phyloP scores from a whole-genome alignment of 768 basidiomycete species.

The Phanerodontia chrysosporium region DNA sequence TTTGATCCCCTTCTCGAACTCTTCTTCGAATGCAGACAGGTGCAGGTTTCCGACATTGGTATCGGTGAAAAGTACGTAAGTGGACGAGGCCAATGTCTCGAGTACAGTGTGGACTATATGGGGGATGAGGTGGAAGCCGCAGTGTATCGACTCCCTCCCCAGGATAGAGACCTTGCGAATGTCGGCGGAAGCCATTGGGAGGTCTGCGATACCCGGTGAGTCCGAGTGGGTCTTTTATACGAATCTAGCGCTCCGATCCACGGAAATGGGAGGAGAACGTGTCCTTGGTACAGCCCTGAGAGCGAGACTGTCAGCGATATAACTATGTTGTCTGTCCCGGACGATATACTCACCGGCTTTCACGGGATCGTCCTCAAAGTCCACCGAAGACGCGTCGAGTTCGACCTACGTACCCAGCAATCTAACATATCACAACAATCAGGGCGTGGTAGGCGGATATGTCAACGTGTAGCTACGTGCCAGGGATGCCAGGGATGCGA shows the following conservation, averaged over 20 bases:
- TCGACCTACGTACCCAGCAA: too few relatives aligned
- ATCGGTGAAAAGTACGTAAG: slow-evolving; percentile 92
- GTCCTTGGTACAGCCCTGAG: not conserved
- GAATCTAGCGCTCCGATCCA: slow-evolving; percentile 3
- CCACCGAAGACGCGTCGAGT: not conserved
- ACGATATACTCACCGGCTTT: not conserved
- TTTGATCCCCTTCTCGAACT: slow-evolving; percentile 49
- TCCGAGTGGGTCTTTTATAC: not conserved
- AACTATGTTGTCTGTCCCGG: too few relatives aligned
- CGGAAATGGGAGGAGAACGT: not conserved
- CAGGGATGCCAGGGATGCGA: too few relatives aligned
- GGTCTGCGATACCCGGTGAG: not conserved
- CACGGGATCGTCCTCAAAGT: not conserved
- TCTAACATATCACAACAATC: too few relatives aligned
- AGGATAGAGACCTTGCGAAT: slow-evolving; percentile 80
- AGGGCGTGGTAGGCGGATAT: too few relatives aligned
- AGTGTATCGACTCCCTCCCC: slow-evolving; percentile 83
- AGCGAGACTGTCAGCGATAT: not conserved
- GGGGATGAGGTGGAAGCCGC: slow-evolving; percentile 87
- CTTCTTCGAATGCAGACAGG: slow-evolving; percentile 59
- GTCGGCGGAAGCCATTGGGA: slow-evolving; percentile 37
- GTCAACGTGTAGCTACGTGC: too few relatives aligned
- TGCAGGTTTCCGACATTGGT: slow-evolving; percentile 82
- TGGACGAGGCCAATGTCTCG: slow-evolving; percentile 65
- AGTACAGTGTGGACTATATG: slow-evolving; percentile 80